phyloP scores from a whole-genome alignment of 2,329 filamentous ascomycete species.

The Cladosporium sphaerospermum region DNA sequence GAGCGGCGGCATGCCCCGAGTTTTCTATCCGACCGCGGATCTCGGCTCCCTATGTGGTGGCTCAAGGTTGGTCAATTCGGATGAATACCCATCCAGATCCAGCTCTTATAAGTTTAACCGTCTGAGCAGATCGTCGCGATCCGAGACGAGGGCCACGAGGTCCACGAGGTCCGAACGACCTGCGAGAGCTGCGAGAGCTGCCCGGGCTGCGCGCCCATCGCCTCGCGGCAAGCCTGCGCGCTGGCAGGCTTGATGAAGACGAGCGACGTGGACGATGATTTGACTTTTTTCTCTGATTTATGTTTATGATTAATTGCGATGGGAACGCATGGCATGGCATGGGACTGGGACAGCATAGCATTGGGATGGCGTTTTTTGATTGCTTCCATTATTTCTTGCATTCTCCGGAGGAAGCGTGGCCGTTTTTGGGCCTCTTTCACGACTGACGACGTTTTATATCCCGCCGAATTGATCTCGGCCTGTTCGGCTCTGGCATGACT shows the following conservation, averaged over 20 bases:
- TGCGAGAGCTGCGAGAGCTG: neutral
- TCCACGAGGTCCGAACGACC: no score
- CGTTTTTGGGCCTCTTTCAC: no score
- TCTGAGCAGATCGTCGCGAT: neutral
- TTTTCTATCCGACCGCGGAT: slow-evolving; percentile 30
- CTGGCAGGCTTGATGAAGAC: neutral
- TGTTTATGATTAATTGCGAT: no score
- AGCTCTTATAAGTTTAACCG: neutral
- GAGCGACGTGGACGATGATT: no score
- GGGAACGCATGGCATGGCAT: neutral
- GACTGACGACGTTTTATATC: no score
- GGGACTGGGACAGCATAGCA: neutral
- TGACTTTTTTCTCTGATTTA: no score
- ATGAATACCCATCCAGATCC: neutral
- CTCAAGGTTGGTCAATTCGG: no score
- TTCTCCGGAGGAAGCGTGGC: no score
- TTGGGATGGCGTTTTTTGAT: neutral
- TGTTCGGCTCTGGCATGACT: no score
- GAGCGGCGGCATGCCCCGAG: slow-evolving; percentile 29
- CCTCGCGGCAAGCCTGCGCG: neutral
- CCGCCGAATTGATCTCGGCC: no score
- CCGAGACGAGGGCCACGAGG: neutral
- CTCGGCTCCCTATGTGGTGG: slow-evolving; percentile 7
- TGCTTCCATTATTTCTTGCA: no score
- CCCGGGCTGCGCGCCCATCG: neutral